Conservation (phyloP, 495 filamentous ascomycete genomes). For the Bryoglossum gracile region DNA sequence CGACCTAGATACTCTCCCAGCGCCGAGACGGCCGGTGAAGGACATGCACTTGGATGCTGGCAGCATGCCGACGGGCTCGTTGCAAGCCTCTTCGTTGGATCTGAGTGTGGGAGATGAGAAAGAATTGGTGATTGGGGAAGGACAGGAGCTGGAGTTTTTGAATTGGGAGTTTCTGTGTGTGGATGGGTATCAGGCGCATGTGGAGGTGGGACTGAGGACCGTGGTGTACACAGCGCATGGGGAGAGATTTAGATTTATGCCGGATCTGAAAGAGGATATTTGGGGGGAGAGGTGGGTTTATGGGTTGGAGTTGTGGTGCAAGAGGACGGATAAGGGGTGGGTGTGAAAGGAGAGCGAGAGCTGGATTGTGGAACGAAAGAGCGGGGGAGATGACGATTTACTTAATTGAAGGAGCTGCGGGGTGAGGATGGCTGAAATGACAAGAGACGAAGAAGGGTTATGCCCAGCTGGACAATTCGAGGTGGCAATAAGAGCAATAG, state of each 20-base stretch:
- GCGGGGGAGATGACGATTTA: neutral
- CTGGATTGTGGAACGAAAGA: neutral
- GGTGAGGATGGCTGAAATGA: too few relatives aligned
- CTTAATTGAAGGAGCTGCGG: too few relatives aligned
- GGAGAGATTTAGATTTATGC: neutral
- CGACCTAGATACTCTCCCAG: too few relatives aligned
- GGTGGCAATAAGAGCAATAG: too few relatives aligned
- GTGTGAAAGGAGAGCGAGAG: neutral
- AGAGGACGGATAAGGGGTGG: too few relatives aligned
- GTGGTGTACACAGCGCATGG: slow-evolving; percentile 4
- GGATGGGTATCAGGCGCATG: neutral
- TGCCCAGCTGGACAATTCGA: too few relatives aligned
- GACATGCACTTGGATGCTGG: neutral
- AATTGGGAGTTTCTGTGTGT: neutral
- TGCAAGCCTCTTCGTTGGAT: neutral
- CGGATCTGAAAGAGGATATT: neutral
- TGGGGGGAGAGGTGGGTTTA: neutral
- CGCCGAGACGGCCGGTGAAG: neutral
- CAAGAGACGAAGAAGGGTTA: too few relatives aligned
- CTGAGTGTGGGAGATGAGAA: neutral
- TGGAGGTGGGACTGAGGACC: neutral
- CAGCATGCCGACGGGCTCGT: neutral
- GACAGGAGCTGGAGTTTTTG: neutral
- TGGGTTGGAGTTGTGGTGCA: neutral
- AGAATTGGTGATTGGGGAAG: neutral